phyloP scores from a whole-genome alignment of 2,329 filamentous ascomycete species.

The Fusarium nelsonii region DNA sequence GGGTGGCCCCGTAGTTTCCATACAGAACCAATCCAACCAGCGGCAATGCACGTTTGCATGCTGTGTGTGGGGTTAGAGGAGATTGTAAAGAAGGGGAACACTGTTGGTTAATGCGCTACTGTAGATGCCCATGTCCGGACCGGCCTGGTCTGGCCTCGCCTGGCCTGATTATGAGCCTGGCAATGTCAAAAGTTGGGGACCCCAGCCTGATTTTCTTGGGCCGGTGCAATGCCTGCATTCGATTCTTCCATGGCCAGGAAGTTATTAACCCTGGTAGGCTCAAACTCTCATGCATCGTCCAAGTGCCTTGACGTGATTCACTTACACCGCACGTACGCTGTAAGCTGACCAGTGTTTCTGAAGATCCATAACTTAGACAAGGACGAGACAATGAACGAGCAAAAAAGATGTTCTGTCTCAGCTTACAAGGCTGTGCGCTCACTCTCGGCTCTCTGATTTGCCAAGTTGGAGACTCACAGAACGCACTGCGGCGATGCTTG shows the following conservation, averaged over 20 bases:
- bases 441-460: slow-evolving; percentile 3
- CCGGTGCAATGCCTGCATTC: slow-evolving; percentile 18
- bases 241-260: slow-evolving; percentile 17
- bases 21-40: slow-evolving; percentile 18
- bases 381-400: slow-evolving; percentile 14
- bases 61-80: slow-evolving; percentile 38
- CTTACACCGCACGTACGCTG: slow-evolving; percentile 10
- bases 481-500: slow-evolving; percentile 15
- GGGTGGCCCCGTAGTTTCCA: slow-evolving; percentile 24
- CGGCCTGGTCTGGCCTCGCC: slow-evolving; percentile 1
- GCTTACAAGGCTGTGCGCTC: slow-evolving; percentile 10
- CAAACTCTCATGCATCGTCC: slow-evolving; percentile 9
- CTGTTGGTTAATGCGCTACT: slow-evolving; percentile 28
- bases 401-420: slow-evolving; percentile 9
- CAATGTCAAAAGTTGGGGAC: slow-evolving; percentile 37
- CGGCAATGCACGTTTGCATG: slow-evolving; percentile 39
- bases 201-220: slow-evolving; percentile 18
- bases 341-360: slow-evolving; percentile 1
- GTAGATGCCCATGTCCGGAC: slow-evolving; percentile 4
- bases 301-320: slow-evolving; percentile 16
- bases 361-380: neutral
- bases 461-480: slow-evolving; percentile 6
- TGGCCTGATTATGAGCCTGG: neutral
- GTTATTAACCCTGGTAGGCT: slow-evolving; percentile 5
- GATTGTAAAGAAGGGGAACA: slow-evolving; percentile 24